Conservation (phyloP, 2,329 filamentous ascomycete species). For the Colletotrichum lupini region DNA sequence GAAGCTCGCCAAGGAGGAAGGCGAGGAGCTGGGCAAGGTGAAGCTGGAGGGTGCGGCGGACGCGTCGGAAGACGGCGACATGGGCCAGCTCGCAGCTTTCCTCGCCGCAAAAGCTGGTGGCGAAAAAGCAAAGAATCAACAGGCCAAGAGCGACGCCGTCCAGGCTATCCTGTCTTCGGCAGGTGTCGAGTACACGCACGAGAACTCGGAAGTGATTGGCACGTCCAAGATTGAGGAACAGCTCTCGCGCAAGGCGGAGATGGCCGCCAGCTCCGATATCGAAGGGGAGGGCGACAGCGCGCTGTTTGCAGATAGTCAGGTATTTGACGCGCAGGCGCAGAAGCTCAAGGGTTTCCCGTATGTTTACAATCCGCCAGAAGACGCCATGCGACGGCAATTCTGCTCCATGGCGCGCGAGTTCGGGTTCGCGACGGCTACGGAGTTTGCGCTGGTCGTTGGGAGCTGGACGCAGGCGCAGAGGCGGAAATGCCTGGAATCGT, state of each 20-base stretch:
- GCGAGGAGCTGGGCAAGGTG: slow-evolving; percentile 51
- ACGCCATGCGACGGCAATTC: slow-evolving; percentile 84
- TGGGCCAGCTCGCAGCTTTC: slow-evolving; percentile 66
- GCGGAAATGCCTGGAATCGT: slow-evolving; percentile 80
- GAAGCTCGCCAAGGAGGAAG: slow-evolving; percentile 65
- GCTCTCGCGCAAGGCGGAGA: slow-evolving; percentile 80
- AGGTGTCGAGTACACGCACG: slow-evolving; percentile 94
- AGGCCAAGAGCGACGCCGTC: slow-evolving; percentile 75
- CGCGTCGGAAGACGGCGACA: slow-evolving; percentile 67
- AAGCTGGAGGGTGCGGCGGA: slow-evolving; percentile 56
- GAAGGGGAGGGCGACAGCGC: slow-evolving; percentile 62
- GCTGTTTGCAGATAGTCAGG: slow-evolving; percentile 67
- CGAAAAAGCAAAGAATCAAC: slow-evolving; percentile 56
- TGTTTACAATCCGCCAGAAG: slow-evolving; percentile 78
- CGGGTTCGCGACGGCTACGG: slow-evolving; percentile 79
- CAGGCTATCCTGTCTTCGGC: slow-evolving; percentile 89
- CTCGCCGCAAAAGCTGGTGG: slow-evolving; percentile 55
- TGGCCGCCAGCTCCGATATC: slow-evolving; percentile 58
- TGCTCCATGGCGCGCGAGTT: slow-evolving; percentile 88
- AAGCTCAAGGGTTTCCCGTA: slow-evolving; percentile 26
- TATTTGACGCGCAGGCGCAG: slow-evolving; percentile 22
- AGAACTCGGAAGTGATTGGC: slow-evolving; percentile 95
- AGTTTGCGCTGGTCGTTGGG: slow-evolving; percentile 92
- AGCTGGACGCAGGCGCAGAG: slow-evolving; percentile 88
- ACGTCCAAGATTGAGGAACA: slow-evolving; percentile 91